Percentiles rank a stretch among this genome's conserved stretches.
Conservation (phyloP, 768 basidiomycete species). For the Hypholoma fasciculare region DNA sequence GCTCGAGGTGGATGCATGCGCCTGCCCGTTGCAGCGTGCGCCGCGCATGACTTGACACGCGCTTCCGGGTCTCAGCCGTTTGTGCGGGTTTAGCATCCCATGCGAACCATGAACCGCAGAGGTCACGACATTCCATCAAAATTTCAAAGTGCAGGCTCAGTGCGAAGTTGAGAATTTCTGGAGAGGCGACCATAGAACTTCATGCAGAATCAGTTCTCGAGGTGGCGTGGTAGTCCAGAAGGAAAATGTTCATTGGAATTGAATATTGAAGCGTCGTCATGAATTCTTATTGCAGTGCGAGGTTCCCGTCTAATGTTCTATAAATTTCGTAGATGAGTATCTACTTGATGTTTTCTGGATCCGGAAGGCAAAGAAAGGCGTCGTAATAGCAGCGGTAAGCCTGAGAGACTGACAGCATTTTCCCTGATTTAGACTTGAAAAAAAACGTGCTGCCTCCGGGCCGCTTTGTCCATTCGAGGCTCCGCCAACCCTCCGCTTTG, state of each 20-base stretch:
- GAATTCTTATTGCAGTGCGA: background rate
- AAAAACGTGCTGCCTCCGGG: too few species aligned
- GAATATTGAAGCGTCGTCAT: background rate
- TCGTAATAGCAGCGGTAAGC: too few species aligned
- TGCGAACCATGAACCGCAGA: background rate
- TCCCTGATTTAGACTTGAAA: too few species aligned
- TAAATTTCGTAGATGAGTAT: too few species aligned
- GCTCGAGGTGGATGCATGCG: background rate
- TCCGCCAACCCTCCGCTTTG: too few species aligned
- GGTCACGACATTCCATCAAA: background rate
- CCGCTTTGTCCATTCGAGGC: too few species aligned
- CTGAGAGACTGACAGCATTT: too few species aligned
- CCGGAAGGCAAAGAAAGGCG: too few species aligned
- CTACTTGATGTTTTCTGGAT: too few species aligned
- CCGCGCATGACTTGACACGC: background rate
- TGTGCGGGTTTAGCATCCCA: background rate
- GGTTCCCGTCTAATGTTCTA: too few species aligned
- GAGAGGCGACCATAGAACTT: background rate
- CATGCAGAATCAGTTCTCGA: background rate
- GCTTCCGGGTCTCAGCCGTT: background rate
- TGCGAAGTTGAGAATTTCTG: background rate
- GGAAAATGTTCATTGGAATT: background rate
- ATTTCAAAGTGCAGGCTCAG: background rate
- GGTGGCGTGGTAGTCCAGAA: slow-evolving; percentile 1
- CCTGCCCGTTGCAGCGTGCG: background rate